Conservation (phyloP, 768 basidiomycete species). For the Xerocomus potaroensis region DNA sequence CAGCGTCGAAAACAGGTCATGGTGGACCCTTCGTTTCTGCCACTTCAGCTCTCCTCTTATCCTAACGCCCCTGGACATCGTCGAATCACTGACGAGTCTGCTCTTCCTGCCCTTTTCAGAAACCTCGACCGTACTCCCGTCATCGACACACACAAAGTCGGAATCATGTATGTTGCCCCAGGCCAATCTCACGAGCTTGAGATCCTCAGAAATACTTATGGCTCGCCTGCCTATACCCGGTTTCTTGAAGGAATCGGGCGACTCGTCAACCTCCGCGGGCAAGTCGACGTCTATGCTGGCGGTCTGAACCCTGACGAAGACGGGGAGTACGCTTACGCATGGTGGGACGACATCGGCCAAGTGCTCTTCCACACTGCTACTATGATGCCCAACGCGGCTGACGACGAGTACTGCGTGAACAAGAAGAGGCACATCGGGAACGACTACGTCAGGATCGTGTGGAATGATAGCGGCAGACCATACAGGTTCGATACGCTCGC, state of each 20-base stretch:
- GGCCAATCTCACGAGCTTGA: constrained; percentile 82
- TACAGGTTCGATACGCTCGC: constrained; percentile 90
- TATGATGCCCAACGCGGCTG: constrained; percentile 81
- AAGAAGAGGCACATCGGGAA: constrained; percentile 98
- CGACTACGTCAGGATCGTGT: constrained; percentile 92
- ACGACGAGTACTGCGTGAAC: constrained; percentile 68
- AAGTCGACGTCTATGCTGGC: constrained; percentile 89
- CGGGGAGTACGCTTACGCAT: constrained; percentile 96
- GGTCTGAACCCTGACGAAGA: constrained; percentile 89
- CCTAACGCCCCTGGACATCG: constrained; percentile 40
- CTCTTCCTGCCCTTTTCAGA: constrained; percentile 55
- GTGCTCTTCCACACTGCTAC: constrained; percentile 95
- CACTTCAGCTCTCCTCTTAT: constrained; percentile 80
- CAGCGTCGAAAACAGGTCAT: constrained; percentile 83
- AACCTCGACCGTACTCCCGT: constrained; percentile 83
- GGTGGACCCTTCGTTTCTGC: constrained; percentile 81
- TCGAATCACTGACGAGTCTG: constrained; percentile 50
- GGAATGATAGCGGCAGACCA: constrained; percentile 91
- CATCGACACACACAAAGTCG: constrained; percentile 96
- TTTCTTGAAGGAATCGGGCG: constrained; percentile 89
- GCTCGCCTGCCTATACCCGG: constrained; percentile 91
- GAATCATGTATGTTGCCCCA: constrained; percentile 92
- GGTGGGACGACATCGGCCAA: constrained; percentile 98
- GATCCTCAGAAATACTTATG: constrained; percentile 86
- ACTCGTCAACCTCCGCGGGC: constrained; percentile 83